Conservation (phyloP, 106 monocot species). For the Posidonia australis region DNA sequence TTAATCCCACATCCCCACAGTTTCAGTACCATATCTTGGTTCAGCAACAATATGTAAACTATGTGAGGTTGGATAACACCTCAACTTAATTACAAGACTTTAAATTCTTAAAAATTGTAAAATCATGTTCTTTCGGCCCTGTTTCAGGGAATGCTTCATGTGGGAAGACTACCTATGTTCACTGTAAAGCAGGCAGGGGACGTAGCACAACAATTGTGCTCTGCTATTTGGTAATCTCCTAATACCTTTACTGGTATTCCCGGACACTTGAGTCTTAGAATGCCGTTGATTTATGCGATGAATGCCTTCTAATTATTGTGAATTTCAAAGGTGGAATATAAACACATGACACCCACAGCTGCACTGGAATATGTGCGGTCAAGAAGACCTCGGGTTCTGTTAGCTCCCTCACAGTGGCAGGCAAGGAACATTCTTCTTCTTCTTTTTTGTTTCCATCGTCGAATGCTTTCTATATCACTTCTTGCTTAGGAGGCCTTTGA, state of each 20-base stretch:
- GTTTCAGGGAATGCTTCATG: constrained; percentile 50
- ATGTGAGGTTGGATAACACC: too few species aligned
- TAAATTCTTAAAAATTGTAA: too few species aligned
- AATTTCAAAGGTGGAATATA: constrained; percentile 50
- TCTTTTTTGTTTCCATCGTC: constrained; percentile 40
- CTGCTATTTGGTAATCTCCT: constrained; percentile 64
- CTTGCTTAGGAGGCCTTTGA: background rate
- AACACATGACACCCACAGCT: constrained; percentile 62
- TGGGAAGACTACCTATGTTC: constrained; percentile 86
- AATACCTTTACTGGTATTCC: background rate
- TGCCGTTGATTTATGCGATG: background rate
- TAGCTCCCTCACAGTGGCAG: constrained; percentile 74
- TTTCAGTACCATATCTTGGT: background rate
- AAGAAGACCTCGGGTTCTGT: constrained; percentile 62
- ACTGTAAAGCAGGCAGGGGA: constrained; percentile 98
- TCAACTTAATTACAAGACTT: too few species aligned
- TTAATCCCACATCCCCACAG: background rate
- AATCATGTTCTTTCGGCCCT: background rate
- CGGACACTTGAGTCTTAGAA: background rate
- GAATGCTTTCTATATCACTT: constrained; percentile 1
- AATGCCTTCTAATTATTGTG: background rate
- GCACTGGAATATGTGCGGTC: constrained; percentile 67
- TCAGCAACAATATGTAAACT: too few species aligned
- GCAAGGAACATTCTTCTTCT: constrained; percentile 50
- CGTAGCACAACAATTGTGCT: constrained; percentile 94